Conservation (phyloP, 129 eudicot species). For the Tanacetum coccineum region DNA sequence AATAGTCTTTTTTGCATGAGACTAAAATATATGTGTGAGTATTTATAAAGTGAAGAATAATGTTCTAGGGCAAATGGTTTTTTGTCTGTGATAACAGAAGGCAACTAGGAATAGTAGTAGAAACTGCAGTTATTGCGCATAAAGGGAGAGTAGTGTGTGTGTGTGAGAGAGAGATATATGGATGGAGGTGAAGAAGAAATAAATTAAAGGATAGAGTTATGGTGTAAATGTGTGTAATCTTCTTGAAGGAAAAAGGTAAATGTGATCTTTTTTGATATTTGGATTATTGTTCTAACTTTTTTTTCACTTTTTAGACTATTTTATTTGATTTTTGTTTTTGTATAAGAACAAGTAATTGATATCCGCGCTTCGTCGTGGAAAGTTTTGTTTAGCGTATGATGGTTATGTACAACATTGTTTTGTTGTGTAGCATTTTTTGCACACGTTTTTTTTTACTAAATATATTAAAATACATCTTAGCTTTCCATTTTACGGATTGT, state of each 20-base stretch:
- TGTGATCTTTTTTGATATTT: constrained; percentile 35
- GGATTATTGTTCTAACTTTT: constrained; percentile 12
- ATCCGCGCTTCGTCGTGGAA: too few species aligned
- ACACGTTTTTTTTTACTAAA: too few species aligned
- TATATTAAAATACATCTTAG: too few species aligned
- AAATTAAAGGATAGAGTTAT: neutral
- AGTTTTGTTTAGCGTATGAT: too few species aligned
- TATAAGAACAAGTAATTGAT: too few species aligned
- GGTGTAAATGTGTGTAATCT: constrained; percentile 24
- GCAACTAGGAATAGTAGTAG: constrained; percentile 40
- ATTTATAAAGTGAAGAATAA: constrained; percentile 2
- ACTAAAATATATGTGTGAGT: neutral
- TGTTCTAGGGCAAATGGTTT: constrained; percentile 29
- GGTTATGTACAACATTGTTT: too few species aligned
- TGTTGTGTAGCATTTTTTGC: too few species aligned
- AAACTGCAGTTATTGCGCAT: constrained; percentile 55
- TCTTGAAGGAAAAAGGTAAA: constrained; percentile 27
- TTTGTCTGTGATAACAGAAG: constrained; percentile 35
- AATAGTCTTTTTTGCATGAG: constrained; percentile 41
- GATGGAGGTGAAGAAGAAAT: constrained; percentile 3
- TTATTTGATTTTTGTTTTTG: neutral
- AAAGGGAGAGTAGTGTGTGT: constrained; percentile 17
- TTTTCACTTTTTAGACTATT: constrained; percentile 7
- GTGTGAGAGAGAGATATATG: constrained; percentile 23
- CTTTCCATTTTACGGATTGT: too few species aligned